Evolutionary conservation across 495 filamentous ascomycete genomes (phyloP), one percentile per base, ranked within the genome.

Genomic region (Chlorociboria aeruginascens): DNA sequence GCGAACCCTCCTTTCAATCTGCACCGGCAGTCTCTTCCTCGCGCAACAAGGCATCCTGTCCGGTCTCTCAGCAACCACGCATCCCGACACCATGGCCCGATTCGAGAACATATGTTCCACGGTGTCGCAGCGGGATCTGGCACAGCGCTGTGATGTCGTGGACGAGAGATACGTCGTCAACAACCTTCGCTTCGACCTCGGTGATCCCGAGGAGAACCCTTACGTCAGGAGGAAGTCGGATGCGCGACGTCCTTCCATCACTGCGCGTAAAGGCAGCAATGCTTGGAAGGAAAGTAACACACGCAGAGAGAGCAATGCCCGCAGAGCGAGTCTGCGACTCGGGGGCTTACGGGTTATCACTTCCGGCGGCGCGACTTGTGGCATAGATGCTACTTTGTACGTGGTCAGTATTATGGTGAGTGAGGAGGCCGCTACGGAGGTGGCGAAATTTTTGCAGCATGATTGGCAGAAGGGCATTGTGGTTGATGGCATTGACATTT

Each of bases 131-230:
- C 64, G 70, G 31, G 70, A 74, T 48, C 43, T 72, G 14, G 66
- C 70, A n/a, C 75, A 81, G 61, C 71, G 77, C 41, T 79, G 81
- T 40, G 81, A 86, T 51, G 79, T 90, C 36, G 69, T 87, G 49
- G 82, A 88, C 50, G 80, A 83, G 59, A 72, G 85, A 54, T 88
- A 86, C 53, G 76, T 89, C 8, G 83, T 89, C 57, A 86, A 86
- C 66, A 86, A 86, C 61, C 72, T 82, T 38, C 78, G 82, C 45
- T 86, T 85, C 61, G 82, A 86, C 48, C 68, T 85, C 33, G 81
- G 80, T 46, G 77, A 83, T 51, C 61, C 66, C n/a, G 79, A 83
- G 34, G 79, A 83, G 63, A 85, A 83, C 63, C 82, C 82, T 10
- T 86, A 83, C 60, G 76, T 85, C 53, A 69, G 81, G 34, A 73